Percentiles rank a stretch among this genome's conserved stretches.
Evolutionary conservation across 805 yeast genomes (phyloP).

Genomic region (Candida arabinofermentans): DNA sequence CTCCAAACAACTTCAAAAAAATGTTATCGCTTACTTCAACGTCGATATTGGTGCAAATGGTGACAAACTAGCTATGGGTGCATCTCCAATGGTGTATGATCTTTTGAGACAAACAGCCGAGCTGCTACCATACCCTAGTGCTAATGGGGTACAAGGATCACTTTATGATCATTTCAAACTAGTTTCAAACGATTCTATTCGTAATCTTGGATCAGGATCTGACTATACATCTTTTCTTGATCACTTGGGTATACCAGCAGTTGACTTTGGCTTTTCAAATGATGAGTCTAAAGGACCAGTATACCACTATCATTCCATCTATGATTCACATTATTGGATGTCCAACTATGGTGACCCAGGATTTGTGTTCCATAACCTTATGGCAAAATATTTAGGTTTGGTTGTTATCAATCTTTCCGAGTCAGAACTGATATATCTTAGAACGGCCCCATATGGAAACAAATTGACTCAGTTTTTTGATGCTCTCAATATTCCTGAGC

Average conservation of each 20-base stretch:
- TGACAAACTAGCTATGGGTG: constrained; percentile 41
- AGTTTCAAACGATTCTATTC: constrained; percentile 32
- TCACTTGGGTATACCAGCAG: constrained; percentile 55
- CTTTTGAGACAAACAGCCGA: constrained; percentile 43
- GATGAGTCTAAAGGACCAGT: constrained; percentile 46
- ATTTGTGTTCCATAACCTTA: constrained; percentile 52
- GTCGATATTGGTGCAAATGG: constrained; percentile 66
- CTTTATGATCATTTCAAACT: constrained; percentile 35
- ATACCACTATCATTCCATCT: constrained; percentile 74
- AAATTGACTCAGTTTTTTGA: constrained; percentile 49
- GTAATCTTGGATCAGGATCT: constrained; percentile 63
- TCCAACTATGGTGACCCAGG: constrained; percentile 57
- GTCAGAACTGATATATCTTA: constrained; percentile 40
- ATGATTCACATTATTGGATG: constrained; percentile 74
- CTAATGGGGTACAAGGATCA: constrained; percentile 16
- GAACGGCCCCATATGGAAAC: constrained; percentile 44
- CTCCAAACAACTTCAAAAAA: constrained; percentile 39
- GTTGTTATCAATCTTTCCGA: constrained; percentile 47
- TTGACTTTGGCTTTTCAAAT: constrained; percentile 52
- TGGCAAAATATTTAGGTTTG: constrained; percentile 51
- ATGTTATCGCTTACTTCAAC: constrained; percentile 64
- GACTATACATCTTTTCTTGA: constrained; percentile 63
- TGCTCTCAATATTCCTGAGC: constrained; percentile 21
- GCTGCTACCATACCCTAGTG: constrained; percentile 43
- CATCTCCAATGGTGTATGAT: constrained; percentile 57